phyloP scores from a whole-genome alignment of 116 monocot species.

The Cymodocea nodosa region DNA sequence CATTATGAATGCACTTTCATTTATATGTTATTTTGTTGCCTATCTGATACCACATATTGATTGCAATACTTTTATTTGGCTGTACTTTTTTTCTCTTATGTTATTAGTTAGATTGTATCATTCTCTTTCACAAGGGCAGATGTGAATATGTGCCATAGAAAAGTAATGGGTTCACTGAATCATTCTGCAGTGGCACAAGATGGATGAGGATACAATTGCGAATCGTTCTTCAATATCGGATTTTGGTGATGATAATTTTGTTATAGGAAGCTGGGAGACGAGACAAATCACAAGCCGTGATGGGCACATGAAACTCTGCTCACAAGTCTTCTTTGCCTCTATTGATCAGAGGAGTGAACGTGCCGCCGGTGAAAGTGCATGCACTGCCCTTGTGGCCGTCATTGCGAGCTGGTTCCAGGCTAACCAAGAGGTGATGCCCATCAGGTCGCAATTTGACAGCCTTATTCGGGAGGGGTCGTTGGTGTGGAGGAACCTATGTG shows the following conservation, averaged over 20 bases:
- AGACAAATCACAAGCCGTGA: slow-evolving; percentile 64
- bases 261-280: slow-evolving; percentile 46
- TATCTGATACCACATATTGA: too few species aligned
- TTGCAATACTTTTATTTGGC: too few species aligned
- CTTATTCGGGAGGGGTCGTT: slow-evolving; percentile 84
- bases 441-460: slow-evolving; percentile 74
- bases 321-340: slow-evolving; percentile 81
- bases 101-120: background rate
- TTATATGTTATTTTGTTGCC: too few species aligned
- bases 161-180: background rate
- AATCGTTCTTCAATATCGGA: slow-evolving; percentile 33
- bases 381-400: slow-evolving; percentile 83
- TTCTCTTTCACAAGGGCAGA: background rate
- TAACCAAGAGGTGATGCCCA: slow-evolving; percentile 42
- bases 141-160: background rate
- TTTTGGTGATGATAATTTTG: slow-evolving; percentile 68
- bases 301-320: slow-evolving; percentile 48
- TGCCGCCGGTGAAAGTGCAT: slow-evolving; percentile 85
- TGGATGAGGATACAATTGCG: slow-evolving; percentile 18
- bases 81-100: too few species aligned
- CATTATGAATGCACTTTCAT: too few species aligned
- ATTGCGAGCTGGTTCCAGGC: slow-evolving; percentile 79
- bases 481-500: slow-evolving; percentile 79
- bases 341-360: slow-evolving; percentile 90
- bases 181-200: slow-evolving; percentile 29